Conservation (phyloP, 2,329 filamentous ascomycete genomes). For the Penicillium sp. region DNA sequence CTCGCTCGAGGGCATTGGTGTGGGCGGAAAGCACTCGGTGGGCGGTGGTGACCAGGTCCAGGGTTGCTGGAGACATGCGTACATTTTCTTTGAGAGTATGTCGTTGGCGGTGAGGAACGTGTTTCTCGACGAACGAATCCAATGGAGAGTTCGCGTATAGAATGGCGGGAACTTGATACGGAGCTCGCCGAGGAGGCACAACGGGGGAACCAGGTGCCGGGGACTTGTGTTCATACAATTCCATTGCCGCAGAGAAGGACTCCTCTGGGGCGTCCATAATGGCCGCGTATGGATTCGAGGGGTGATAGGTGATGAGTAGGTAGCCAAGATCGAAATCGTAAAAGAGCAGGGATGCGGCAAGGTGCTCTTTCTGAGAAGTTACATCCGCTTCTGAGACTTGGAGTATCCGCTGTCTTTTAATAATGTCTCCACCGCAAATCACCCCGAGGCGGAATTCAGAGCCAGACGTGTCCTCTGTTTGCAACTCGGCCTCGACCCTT, state of each 20-base stretch:
- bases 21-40: conserved; percentile 48
- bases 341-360: conserved; percentile 53
- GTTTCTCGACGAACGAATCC: conserved; percentile 42
- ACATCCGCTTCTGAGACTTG: conserved; percentile 35
- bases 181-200: conserved; percentile 37
- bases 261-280: conserved; percentile 50
- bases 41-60: conserved; percentile 48
- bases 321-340: conserved; percentile 59
- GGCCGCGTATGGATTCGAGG: conserved; percentile 51
- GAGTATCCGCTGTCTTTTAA: conserved; percentile 50
- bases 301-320: conserved; percentile 52
- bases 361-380: conserved; percentile 29
- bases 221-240: conserved; percentile 27
- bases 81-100: conserved; percentile 46
- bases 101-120: conserved; percentile 44
- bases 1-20: conserved; percentile 46
- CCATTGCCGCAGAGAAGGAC: conserved; percentile 28
- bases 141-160: conserved; percentile 41
- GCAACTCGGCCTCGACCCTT: conserved; percentile 57
- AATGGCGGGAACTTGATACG: conserved; percentile 44
- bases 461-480: conserved; percentile 51
- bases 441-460: conserved; percentile 57
- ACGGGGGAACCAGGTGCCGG: conserved; percentile 23
- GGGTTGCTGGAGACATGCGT: conserved; percentile 47
- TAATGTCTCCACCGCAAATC: conserved; percentile 53